These are phyloP conservation scores for Cenchrus purpureus DNA, from an alignment of 176 grass and related monocot genomes.

Conservation along the genomic window DNA sequence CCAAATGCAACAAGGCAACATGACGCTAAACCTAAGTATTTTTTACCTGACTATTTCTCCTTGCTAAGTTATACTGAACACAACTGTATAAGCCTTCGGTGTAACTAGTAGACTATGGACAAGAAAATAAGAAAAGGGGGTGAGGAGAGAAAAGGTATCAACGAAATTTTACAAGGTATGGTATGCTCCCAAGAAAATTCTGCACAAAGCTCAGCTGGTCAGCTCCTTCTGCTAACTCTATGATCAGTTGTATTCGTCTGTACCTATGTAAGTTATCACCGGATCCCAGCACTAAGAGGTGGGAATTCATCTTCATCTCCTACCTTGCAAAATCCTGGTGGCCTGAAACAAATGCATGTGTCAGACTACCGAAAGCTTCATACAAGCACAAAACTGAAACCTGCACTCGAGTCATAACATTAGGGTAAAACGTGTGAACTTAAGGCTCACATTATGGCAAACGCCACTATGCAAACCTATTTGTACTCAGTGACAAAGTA, in stretches of 20 bases:
- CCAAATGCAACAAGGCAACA: background rate
- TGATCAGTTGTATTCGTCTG: slow-evolving; percentile 43
- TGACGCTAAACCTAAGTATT: background rate
- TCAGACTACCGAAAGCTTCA: background rate
- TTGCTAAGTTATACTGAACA: slow-evolving; percentile 23
- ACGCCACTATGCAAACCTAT: background rate
- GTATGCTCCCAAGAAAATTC: slow-evolving; percentile 25
- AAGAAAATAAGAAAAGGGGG: background rate
- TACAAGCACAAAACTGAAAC: background rate
- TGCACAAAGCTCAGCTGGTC: slow-evolving; percentile 53
- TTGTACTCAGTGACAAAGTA: background rate
- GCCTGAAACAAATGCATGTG: slow-evolving; percentile 47
- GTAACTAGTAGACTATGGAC: slow-evolving; percentile 17
- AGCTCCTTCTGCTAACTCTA: slow-evolving; percentile 51
- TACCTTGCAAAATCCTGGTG: slow-evolving; percentile 47
- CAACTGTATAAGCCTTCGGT: slow-evolving; percentile 20
- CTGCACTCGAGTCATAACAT: background rate
- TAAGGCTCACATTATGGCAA: background rate
- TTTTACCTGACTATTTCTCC: slow-evolving; percentile 5
- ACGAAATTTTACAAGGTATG: slow-evolving; percentile 29
- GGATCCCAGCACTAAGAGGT: slow-evolving; percentile 51
- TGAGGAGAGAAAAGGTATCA: background rate
- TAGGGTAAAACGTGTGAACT: background rate
- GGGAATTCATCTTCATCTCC: slow-evolving; percentile 74
- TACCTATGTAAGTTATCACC: slow-evolving; percentile 45